phyloP scores from a whole-genome alignment of 1,139 yeast species.

The Yamadazyma triangularis region DNA sequence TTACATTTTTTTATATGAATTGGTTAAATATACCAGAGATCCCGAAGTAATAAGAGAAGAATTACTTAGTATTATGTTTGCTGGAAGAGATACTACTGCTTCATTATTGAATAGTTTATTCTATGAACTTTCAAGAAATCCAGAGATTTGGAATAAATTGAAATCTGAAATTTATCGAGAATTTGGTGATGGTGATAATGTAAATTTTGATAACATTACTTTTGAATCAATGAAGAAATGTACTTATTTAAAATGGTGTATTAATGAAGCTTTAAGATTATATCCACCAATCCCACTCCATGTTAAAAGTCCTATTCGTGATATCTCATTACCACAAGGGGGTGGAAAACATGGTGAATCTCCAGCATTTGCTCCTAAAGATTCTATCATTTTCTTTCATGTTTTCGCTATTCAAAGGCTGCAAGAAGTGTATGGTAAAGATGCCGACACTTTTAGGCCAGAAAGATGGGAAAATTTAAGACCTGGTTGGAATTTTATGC shows the following conservation, averaged over 20 bases:
- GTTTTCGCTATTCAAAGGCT: constrained; percentile 41
- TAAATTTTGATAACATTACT: constrained; percentile 21
- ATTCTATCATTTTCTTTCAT: constrained; percentile 34
- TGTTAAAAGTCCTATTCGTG: constrained; percentile 37
- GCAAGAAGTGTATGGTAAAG: constrained; percentile 39
- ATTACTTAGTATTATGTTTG: constrained; percentile 46
- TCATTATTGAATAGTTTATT: constrained; percentile 46
- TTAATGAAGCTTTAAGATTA: constrained; percentile 47
- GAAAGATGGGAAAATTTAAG: constrained; percentile 44
- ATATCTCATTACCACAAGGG: constrained; percentile 50
- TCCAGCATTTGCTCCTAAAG: constrained; percentile 42
- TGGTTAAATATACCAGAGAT: constrained; percentile 47
- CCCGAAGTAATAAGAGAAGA: constrained; percentile 49
- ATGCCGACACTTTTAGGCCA: constrained; percentile 41
- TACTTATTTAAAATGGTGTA: constrained; percentile 43
- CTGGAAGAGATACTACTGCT: constrained; percentile 60
- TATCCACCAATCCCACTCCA: constrained; percentile 54
- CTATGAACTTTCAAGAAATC: constrained; percentile 43
- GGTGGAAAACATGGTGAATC: constrained; percentile 43
- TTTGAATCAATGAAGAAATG: constrained; percentile 47
- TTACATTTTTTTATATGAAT: constrained; percentile 47
- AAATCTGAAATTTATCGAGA: constrained; percentile 29
- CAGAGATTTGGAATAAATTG: constrained; percentile 33
- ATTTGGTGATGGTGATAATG: constrained; percentile 29
- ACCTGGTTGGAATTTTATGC: constrained; percentile 49